Evolutionary conservation across 208 protist genomes (phyloP).

Genomic region (Trypanosoma melophagium): DNA sequence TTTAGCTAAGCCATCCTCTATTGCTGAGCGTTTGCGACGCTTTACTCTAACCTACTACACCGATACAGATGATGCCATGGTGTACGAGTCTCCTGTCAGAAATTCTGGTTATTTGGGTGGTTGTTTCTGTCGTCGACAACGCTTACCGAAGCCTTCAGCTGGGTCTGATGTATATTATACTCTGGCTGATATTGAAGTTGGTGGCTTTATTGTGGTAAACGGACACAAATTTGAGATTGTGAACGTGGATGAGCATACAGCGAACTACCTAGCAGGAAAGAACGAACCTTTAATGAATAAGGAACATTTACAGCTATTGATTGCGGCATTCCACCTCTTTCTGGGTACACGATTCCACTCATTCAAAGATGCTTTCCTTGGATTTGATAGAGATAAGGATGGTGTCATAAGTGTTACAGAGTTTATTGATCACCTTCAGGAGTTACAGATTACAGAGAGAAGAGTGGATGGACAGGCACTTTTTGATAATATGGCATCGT

Average conservation of each 20-base stretch:
- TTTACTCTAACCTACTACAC: constrained; percentile 86
- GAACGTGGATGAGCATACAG: constrained; percentile 82
- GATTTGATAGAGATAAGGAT: constrained; percentile 84
- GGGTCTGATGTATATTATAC: constrained; percentile 45
- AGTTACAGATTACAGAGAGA: constrained; percentile 78
- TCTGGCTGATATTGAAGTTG: constrained; percentile 65
- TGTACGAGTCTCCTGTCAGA: constrained; percentile 64
- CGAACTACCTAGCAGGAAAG: constrained; percentile 49
- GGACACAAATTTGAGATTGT: constrained; percentile 67
- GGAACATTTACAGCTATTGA: constrained; percentile 50
- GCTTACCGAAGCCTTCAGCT: constrained; percentile 53
- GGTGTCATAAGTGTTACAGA: constrained; percentile 73
- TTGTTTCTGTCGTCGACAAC: constrained; percentile 72
- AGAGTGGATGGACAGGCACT: constrained; percentile 45
- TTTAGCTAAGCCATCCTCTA: constrained; percentile 45
- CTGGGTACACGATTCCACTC: constrained; percentile 68
- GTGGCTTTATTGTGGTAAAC: constrained; percentile 66
- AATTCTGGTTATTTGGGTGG: constrained; percentile 80
- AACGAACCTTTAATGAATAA: constrained; percentile 30
- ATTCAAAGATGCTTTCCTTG: constrained; percentile 76
- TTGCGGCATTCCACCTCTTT: constrained; percentile 66
- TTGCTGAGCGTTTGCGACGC: constrained; percentile 57
- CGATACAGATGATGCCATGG: constrained; percentile 86
- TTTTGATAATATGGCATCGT: constrained; percentile 55
- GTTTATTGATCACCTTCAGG: constrained; percentile 62